Evolutionary conservation across 169 alveolate genomes (phyloP), one percentile per base, ranked within the genome.

Genomic region (Miamiensis avidus): DNA sequence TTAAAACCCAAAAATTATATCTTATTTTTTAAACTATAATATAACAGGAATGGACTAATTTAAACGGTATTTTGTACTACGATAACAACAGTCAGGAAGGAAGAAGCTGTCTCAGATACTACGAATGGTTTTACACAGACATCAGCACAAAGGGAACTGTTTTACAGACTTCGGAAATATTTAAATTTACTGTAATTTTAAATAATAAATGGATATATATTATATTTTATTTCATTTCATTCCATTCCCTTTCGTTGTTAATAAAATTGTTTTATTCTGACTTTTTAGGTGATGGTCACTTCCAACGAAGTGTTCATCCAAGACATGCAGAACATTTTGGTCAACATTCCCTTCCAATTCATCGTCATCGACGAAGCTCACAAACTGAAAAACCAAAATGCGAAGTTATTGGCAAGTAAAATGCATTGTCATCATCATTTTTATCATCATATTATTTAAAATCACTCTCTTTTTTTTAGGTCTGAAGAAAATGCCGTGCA

Each of bases 321-420:
- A 49, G 99, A 97, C 87, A 86, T 94, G 0, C 90, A 95, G 75
- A 91, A 90, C 20, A 91, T 96, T 1, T 89, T 96, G 65, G 31
- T 89, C 20, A 88, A 95, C 29, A 88, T 97, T 69, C 98, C 98
- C 31, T 97, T 95, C 85, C 90, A 95, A 82, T 94, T 93, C 82
- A 93, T 96, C 65, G 94, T 96, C 16, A 93, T 97, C 15, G 99
- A 97, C 86, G 99, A 97, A 88, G 99, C 99, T 11, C 99, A 97
- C 74, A 92, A 98, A 84, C 90, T 97, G 82, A 97, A 97, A 88
- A 97, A 96, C 84, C 94, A 95, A 83, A 93, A 95, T 88, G 98
- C 98, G 25, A 96, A 96, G 91, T 94, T 96, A 20, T 87, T 95
- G 26, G 91, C 82, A 26, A 84, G 69, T 49, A 49, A 49, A 49